These are phyloP conservation scores for Talaromyces pinophilus DNA, from an alignment of 2,329 filamentous ascomycete genomes.

Conservation along the genomic window DNA sequence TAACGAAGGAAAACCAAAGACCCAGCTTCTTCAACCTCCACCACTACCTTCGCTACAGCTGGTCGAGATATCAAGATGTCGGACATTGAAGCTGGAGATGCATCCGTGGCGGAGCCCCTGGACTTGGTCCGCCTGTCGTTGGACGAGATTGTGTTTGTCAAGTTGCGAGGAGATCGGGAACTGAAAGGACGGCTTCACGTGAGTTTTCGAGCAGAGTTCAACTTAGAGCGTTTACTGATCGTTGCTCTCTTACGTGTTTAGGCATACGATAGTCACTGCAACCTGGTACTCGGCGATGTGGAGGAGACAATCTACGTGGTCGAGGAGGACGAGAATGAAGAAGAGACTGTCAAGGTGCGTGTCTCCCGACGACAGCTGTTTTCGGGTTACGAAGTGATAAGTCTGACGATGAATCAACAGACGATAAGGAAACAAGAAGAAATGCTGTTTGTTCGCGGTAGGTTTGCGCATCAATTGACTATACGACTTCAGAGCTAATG, in stretches of 20 bases:
- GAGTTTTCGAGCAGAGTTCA: conserved; percentile 40
- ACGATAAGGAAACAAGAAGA: conserved; percentile 96
- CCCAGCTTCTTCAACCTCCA: not conserved
- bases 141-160: conserved; percentile 96
- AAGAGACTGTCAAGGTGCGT: conserved; percentile 70
- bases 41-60: not conserved
- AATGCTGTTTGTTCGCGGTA: conserved; percentile 97
- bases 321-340: conserved; percentile 80
- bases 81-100: conserved; percentile 70
- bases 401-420: conserved; percentile 46
- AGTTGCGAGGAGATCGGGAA: conserved; percentile 92
- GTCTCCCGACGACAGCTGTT: not conserved
- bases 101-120: conserved; percentile 82
- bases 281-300: conserved; percentile 91
- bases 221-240: not conserved
- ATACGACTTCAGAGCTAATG: not conserved
- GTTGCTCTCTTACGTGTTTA: conserved; percentile 41
- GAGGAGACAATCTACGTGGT: conserved; percentile 96
- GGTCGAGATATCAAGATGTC: conserved; percentile 62
- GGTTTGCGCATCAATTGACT: conserved; percentile 30
- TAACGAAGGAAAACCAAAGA: not conserved
- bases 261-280: conserved; percentile 99
- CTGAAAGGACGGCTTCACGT: conserved; percentile 94
- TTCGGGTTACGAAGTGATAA: not conserved
- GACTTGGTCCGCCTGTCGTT: conserved; percentile 93